phyloP scores from a whole-genome alignment of 2,329 filamentous ascomycete genomes.

The Colletotrichum truncatum region DNA sequence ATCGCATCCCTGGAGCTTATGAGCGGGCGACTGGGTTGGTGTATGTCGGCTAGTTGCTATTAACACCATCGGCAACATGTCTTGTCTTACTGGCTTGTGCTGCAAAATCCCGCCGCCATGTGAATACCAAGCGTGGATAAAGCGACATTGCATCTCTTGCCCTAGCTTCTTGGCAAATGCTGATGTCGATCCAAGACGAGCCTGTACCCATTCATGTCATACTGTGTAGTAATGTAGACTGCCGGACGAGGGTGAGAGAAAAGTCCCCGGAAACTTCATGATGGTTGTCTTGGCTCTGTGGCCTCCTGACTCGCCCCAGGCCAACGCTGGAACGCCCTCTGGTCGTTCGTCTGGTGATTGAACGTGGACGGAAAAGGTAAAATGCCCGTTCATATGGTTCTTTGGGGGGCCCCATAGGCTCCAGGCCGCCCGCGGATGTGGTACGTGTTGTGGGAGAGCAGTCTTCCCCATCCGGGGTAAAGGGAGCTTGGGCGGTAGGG shows the following conservation, averaged over 20 bases:
- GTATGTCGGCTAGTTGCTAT: slow-evolving; percentile 1
- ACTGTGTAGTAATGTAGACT: background rate
- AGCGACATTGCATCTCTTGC: background rate
- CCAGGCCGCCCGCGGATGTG: slow-evolving; percentile 1
- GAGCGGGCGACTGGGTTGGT: background rate
- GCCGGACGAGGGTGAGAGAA: background rate
- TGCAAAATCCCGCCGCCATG: slow-evolving; percentile 8
- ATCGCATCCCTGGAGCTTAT: background rate
- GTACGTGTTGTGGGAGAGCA: slow-evolving; percentile 4
- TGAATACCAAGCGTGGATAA: slow-evolving; percentile 1
- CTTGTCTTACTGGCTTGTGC: background rate
- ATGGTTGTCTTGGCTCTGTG: slow-evolving; percentile 21
- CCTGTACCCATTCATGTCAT: background rate
- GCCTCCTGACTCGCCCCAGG: slow-evolving; percentile 18
- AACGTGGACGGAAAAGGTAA: background rate
- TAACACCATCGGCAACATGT: background rate
- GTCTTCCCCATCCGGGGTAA: slow-evolving; percentile 11
- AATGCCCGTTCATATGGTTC: background rate
- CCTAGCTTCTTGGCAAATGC: slow-evolving; percentile 15
- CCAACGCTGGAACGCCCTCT: background rate
- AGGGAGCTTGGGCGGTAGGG: background rate
- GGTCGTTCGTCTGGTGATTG: background rate
- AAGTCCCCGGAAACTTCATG: slow-evolving; percentile 1
- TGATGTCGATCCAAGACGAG: background rate
- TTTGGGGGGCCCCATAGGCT: background rate